Evolutionary conservation across 805 yeast species (phyloP), one percentile per base, ranked within the genome.

Genomic region (Suhomyces faveliae): DNA sequence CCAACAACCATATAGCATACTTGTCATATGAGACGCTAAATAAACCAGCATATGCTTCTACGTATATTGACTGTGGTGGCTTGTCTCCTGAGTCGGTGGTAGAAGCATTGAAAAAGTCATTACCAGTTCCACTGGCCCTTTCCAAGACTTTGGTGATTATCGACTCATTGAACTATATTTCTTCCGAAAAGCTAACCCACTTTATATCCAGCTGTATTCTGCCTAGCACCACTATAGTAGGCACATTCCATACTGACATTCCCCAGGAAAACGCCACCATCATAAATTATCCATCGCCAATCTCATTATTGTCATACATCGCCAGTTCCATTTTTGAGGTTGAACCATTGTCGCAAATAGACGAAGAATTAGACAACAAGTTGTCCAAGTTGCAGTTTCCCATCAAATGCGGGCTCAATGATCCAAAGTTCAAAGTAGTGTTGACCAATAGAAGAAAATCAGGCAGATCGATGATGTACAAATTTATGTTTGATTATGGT

Each of bases 371-470:
- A 19, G 80, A 76, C 9, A 60, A 60, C 5, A 58, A 66, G 9
- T 43, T 80, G 1, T 54, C 64, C 2, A 61, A 58, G 12, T 65
- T 84, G 39, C 66, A 71, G 38, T 58, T 85, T 13, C 86, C 87
- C 3, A 66, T 73, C 1, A 51, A 54, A 39, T 30, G 42, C 5
- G 77, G 77, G 1, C 60, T 77, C 43, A 87, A 89, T 58, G 65
- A 68, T 29, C 51, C 64, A 1, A 52, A 23, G 0, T 85, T 81
- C 63, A 66, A 67, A 30, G 60, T 84, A 3, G 70, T 69, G 3
- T 62, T 94, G 47, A 81, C 78, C 5, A 87, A 84, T 56, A 77
- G 94, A 49, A 77, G 97, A 46, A 87, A 87, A 59, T 87, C 96
- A 0, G 99, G 99, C 0, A 76, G 97, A 44, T 79, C 95, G 0